Conservation (phyloP, 2,329 filamentous ascomycete species). For the Rutstroemia sydowiana region DNA sequence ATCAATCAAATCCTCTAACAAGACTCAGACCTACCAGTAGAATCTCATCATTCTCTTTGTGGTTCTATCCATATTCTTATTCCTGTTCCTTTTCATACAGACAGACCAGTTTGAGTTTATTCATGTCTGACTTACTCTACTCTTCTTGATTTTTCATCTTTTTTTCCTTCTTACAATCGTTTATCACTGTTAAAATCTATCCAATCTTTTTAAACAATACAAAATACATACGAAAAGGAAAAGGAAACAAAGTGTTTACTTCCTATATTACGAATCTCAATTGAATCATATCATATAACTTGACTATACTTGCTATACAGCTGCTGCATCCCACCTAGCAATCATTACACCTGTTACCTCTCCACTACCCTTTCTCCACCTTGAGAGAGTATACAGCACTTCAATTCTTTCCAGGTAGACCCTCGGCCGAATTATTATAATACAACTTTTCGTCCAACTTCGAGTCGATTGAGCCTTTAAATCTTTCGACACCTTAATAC, state of each 20-base stretch:
- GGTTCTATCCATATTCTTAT: not conserved
- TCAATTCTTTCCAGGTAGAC: slow-evolving; percentile 50
- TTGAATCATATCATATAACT: not conserved
- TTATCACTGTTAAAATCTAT: not conserved
- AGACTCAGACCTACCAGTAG: too few species aligned
- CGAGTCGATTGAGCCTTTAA: not conserved
- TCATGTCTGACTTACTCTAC: not conserved
- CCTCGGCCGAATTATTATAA: slow-evolving; percentile 40
- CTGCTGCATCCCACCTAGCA: not conserved
- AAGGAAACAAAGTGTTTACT: not conserved
- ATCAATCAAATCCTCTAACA: too few species aligned
- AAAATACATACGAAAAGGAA: not conserved
- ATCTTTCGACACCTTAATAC: slow-evolving; percentile 7
- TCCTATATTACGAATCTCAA: not conserved
- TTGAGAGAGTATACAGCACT: slow-evolving; percentile 6
- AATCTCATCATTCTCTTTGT: too few species aligned
- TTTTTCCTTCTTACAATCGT: slow-evolving; percentile 2
- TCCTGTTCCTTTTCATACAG: not conserved
- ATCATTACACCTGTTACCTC: not conserved
- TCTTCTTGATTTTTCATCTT: not conserved
- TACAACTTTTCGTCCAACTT: slow-evolving; percentile 7
- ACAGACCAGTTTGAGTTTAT: not conserved
- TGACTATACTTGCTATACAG: not conserved
- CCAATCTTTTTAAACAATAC: not conserved
- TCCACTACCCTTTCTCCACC: not conserved